phyloP scores from a whole-genome alignment of 129 eudicot species.

The Ambrosia artemisiifolia region DNA sequence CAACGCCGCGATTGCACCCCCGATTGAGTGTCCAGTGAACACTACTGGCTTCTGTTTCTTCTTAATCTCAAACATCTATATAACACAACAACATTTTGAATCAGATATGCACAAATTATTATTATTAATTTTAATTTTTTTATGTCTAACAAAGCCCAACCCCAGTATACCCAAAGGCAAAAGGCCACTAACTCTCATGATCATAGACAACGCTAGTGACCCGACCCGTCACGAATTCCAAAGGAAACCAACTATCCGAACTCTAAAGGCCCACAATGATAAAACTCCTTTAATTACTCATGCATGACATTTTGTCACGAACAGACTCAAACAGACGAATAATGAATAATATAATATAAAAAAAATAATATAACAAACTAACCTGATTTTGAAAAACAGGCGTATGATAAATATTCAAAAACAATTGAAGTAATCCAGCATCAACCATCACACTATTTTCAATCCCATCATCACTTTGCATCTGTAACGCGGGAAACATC shows the following conservation, averaged over 20 bases:
- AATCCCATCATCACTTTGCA: conserved; percentile 8
- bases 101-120: background rate
- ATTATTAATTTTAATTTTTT: too few species aligned
- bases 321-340: too few species aligned
- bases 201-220: too few species aligned
- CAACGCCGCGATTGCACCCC: conserved; percentile 82
- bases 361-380: background rate
- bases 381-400: conserved; percentile 67
- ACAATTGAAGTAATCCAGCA: conserved; percentile 56
- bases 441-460: conserved; percentile 56
- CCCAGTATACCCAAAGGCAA: too few species aligned
- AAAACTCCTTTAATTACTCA: too few species aligned
- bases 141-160: too few species aligned
- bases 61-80: conserved; percentile 60
- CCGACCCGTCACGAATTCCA: too few species aligned
- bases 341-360: background rate
- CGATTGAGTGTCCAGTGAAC: conserved; percentile 83
- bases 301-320: too few species aligned
- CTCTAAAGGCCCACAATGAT: too few species aligned
- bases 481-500: conserved; percentile 40
- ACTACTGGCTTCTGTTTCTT: conserved; percentile 59
- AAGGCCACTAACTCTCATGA: too few species aligned
- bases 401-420: conserved; percentile 35
- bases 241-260: too few species aligned
- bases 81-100: background rate